These are phyloP conservation scores for Strigomonas culicis DNA, from an alignment of 208 protist genomes.

Conservation along the genomic window DNA sequence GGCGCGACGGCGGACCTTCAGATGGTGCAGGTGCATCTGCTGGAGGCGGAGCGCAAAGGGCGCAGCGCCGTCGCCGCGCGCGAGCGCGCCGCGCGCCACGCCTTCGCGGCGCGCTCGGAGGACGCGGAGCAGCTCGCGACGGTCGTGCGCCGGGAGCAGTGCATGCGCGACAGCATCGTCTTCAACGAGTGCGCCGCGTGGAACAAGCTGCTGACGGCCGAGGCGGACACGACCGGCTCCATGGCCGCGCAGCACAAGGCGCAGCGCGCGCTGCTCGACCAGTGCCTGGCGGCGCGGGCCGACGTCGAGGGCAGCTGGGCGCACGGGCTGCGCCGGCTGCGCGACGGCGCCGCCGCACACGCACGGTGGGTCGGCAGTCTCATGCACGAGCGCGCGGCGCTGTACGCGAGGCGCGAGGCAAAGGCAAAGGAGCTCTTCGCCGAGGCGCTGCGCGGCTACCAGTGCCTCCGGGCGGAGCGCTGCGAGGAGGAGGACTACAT, in stretches of 20 bases:
- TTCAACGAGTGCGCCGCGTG: constrained; percentile 33
- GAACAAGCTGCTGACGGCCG: constrained; percentile 17
- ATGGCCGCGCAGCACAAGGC: constrained; percentile 23
- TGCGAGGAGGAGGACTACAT: not conserved
- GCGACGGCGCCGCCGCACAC: not conserved
- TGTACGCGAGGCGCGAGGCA: constrained; percentile 5
- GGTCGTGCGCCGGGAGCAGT: constrained; percentile 24
- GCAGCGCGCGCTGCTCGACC: constrained; percentile 22
- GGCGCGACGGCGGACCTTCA: constrained; percentile 9
- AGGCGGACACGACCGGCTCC: constrained; percentile 16
- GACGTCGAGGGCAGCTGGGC: not conserved
- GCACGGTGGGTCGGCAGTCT: not conserved
- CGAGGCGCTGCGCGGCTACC: not conserved
- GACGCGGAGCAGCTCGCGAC: constrained; percentile 1
- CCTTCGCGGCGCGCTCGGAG: constrained; percentile 3
- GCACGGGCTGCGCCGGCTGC: not conserved
- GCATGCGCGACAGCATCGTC: constrained; percentile 21
- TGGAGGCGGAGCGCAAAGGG: constrained; percentile 19
- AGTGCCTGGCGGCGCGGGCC: constrained; percentile 4
- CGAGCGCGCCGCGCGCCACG: constrained; percentile 19
- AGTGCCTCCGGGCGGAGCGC: not conserved
- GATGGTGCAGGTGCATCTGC: constrained; percentile 14
- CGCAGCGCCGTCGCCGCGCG: constrained; percentile 18
- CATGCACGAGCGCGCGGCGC: constrained; percentile 6
- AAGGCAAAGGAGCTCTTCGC: constrained; percentile 15